Conservation (phyloP, 2,329 filamentous ascomycete genomes). For the Calonectria leucothoes region DNA sequence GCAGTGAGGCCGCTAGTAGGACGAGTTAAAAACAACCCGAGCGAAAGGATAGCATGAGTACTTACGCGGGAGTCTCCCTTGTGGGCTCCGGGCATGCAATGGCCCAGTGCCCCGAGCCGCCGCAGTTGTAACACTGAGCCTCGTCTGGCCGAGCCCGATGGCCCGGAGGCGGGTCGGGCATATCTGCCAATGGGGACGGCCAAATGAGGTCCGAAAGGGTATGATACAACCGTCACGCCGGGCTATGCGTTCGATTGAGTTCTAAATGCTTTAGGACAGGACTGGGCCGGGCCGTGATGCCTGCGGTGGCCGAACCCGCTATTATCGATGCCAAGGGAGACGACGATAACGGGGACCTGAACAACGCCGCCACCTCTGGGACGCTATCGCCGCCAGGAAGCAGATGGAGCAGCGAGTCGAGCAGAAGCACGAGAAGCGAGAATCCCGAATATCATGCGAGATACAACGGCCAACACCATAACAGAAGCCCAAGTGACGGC, state of each 20-base stretch:
- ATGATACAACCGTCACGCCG: background rate
- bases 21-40: constrained; percentile 21
- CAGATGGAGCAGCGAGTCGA: background rate
- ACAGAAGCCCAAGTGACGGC: background rate
- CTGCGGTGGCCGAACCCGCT: constrained; percentile 6
- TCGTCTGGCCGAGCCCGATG: constrained; percentile 48
- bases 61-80: constrained; percentile 62
- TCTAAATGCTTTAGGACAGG: background rate
- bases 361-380: background rate
- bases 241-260: constrained; percentile 16
- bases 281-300: background rate
- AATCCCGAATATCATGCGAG: background rate
- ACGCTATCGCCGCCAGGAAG: background rate
- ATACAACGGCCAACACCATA: background rate
- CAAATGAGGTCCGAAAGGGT: constrained; percentile 1
- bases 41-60: constrained; percentile 28
- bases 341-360: background rate
- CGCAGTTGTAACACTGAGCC: constrained; percentile 66
- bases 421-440: background rate
- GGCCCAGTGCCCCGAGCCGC: constrained; percentile 61
- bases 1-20: constrained; percentile 48
- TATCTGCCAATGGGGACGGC: constrained; percentile 23
- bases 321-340: constrained; percentile 15
- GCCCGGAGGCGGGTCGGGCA: constrained; percentile 45
- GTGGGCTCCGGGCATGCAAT: constrained; percentile 65